Evolutionary conservation across 768 basidiomycete genomes (phyloP).

Genomic region (Trametes cingulata): DNA sequence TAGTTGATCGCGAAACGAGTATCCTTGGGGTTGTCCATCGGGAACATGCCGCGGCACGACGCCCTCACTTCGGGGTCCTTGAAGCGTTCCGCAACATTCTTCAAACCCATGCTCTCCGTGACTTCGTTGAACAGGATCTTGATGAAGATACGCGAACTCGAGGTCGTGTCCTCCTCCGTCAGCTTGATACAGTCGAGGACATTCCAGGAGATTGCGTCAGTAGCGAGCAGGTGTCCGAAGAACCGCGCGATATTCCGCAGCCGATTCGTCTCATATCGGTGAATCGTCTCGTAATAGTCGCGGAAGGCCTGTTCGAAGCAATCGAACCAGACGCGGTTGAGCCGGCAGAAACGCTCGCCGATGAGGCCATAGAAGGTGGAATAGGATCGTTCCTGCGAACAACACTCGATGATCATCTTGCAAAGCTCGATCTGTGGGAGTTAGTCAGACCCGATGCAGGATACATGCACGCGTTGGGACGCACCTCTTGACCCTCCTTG

Average conservation of each 20-base stretch:
- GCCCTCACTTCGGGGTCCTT: slow-evolving; percentile 79
- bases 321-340: slow-evolving; percentile 94
- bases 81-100: slow-evolving; percentile 84
- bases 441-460: not conserved
- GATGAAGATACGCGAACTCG: slow-evolving; percentile 93
- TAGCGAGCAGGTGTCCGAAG: slow-evolving; percentile 89
- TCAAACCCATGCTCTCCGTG: slow-evolving; percentile 91
- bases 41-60: slow-evolving; percentile 86
- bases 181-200: slow-evolving; percentile 83
- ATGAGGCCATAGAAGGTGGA: slow-evolving; percentile 96
- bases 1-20: slow-evolving; percentile 97
- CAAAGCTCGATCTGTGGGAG: slow-evolving; percentile 78
- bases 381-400: slow-evolving; percentile 98
- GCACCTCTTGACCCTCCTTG: slow-evolving; percentile 90
- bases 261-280: slow-evolving; percentile 98
- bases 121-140: slow-evolving; percentile 97
- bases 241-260: slow-evolving; percentile 96
- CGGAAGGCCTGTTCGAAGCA: slow-evolving; percentile 83
- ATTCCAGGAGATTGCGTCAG: slow-evolving; percentile 89
- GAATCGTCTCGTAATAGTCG: slow-evolving; percentile 93
- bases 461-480: slow-evolving; percentile 17
- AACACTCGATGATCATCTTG: slow-evolving; percentile 99
- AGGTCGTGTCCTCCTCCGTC: slow-evolving; percentile 98
- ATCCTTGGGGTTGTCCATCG: slow-evolving; percentile 93
- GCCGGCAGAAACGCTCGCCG: slow-evolving; percentile 94